Base-by-base conservation (phyloP, 2,329 filamentous ascomycete genomes). In the Dactylellina leptospora region DNA sequence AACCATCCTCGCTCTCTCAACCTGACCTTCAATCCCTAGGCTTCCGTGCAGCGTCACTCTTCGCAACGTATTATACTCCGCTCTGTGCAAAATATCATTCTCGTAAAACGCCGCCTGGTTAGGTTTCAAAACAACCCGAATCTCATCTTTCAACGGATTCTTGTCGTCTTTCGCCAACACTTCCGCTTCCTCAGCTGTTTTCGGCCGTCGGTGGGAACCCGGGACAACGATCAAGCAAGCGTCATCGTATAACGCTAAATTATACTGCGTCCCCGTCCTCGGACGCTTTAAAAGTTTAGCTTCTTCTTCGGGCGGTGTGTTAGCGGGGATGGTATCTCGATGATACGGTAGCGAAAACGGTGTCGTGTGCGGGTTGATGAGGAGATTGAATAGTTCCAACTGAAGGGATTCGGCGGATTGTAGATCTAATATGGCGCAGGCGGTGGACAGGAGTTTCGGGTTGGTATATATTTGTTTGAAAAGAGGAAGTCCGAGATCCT, bases 101-200 rank as follows among this genome's bases (percentile, higher is more conserved):
- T 75, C 71, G 40, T 75, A 75, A 48, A 75, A 75, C 0, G 73
- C 74, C 10, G 71, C 63, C 36, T 75, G 71, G 27, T 73, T 73
- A 1, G 74, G 70, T 27, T 74, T 70, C 28, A 75, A 55, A 13
- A 66, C 50, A 8, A 75, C 74, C 20, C 42, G 55, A 11, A 74
- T 62, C 55, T 74, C 69, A 23, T 59, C 63, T 9, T 42, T 59
- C 40, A 74, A 40, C 1, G 61, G 42, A 1, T 62, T 42, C 20
- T 72, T 73, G 13, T 75, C 71, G 20, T 71, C 47, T 8, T 40
- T 36, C 3, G 60, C 48, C 27, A 72, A 36, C 2, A 45, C 28
- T 23, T 30, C 53, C 8, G 48, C 48, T 48, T 75, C 74, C 16
- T 62, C 71, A 4, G 33, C 30, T n/a, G 74, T 75, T 33, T 73